Conservation (phyloP, 1,284 basidiomycete species). For the Papiliotrema laurentii region DNA sequence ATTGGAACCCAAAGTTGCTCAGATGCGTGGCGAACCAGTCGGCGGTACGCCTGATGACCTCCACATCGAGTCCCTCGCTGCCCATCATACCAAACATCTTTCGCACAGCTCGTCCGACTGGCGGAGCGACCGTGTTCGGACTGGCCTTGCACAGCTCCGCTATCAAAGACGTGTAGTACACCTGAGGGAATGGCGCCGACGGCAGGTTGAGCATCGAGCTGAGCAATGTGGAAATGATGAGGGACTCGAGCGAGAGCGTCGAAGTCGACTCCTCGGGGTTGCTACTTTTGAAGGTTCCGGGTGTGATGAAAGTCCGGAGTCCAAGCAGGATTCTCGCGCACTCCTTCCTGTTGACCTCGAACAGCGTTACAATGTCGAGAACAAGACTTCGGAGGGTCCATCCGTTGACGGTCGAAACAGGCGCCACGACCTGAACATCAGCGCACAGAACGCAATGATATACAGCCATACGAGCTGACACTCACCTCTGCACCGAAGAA, state of each 20-base stretch:
- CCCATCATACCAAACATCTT: conserved; percentile 70
- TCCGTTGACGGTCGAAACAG: conserved; percentile 65
- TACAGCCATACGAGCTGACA: conserved; percentile 20
- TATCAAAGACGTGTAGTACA: conserved; percentile 85
- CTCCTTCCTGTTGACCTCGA: conserved; percentile 95
- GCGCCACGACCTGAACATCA: conserved; percentile 64
- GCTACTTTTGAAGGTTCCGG: conserved; percentile 65
- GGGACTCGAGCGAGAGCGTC: conserved; percentile 43
- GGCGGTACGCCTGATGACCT: conserved; percentile 71
- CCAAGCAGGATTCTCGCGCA: conserved; percentile 81
- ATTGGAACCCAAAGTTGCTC: conserved; percentile 96
- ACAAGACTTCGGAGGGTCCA: conserved; percentile 75
- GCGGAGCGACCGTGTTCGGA: conserved; percentile 86
- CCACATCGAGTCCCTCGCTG: conserved; percentile 74
- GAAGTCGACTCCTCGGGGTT: conserved; percentile 22
- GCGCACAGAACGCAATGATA: conserved; percentile 9
- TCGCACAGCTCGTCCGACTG: conserved; percentile 90
- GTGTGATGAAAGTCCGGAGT: conserved; percentile 76
- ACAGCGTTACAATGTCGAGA: conserved; percentile 82
- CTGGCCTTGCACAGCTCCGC: conserved; percentile 91
- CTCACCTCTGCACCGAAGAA: conserved; percentile 76
- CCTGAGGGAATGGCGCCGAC: conserved; percentile 65
- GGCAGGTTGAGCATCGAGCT: conserved; percentile 74
- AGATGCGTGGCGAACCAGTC: conserved; percentile 97
- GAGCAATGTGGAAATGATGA: conserved; percentile 57